phyloP scores from a whole-genome alignment of 2,329 filamentous ascomycete species.

The Chaetomium strumarium region DNA sequence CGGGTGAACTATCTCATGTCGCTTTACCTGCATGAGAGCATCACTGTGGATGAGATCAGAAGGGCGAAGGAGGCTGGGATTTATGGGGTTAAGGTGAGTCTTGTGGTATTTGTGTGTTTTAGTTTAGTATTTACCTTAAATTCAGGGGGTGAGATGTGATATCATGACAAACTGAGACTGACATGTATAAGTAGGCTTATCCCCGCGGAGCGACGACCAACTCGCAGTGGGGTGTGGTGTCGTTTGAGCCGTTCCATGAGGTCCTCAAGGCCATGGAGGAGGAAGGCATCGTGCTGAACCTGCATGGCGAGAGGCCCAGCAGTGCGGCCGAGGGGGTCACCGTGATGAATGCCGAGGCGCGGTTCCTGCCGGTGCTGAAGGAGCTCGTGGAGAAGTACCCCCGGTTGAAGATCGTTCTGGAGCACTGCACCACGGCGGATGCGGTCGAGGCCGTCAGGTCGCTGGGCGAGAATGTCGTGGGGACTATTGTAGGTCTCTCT shows the following conservation, averaged over 20 bases:
- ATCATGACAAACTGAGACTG: neutral
- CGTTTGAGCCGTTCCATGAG: slow-evolving; percentile 64
- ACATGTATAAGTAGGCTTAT: slow-evolving; percentile 10
- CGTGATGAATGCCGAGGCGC: slow-evolving; percentile 63
- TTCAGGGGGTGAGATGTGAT: neutral
- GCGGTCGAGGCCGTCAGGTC: slow-evolving; percentile 71
- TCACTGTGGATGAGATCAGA: slow-evolving; percentile 44
- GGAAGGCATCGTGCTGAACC: slow-evolving; percentile 63
- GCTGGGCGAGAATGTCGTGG: slow-evolving; percentile 71
- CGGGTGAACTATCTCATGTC: slow-evolving; percentile 68
- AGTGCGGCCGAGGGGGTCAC: slow-evolving; percentile 31
- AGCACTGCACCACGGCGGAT: slow-evolving; percentile 83
- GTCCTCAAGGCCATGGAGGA: slow-evolving; percentile 88
- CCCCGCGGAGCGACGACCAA: slow-evolving; percentile 56
- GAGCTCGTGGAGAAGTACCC: slow-evolving; percentile 72
- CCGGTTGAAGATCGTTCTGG: slow-evolving; percentile 60
- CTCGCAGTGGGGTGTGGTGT: slow-evolving; percentile 62
- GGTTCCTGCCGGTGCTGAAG: slow-evolving; percentile 74
- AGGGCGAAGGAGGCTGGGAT: slow-evolving; percentile 69
- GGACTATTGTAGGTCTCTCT: slow-evolving; percentile 51
- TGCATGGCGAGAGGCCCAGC: slow-evolving; percentile 78
- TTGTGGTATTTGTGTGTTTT: neutral
- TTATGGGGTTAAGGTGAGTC: slow-evolving; percentile 55
- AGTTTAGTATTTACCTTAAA: neutral
- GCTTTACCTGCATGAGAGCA: slow-evolving; percentile 41